Evolutionary conservation across 441 rosid species (phyloP).

Genomic region (Biscutella laevigata): DNA sequence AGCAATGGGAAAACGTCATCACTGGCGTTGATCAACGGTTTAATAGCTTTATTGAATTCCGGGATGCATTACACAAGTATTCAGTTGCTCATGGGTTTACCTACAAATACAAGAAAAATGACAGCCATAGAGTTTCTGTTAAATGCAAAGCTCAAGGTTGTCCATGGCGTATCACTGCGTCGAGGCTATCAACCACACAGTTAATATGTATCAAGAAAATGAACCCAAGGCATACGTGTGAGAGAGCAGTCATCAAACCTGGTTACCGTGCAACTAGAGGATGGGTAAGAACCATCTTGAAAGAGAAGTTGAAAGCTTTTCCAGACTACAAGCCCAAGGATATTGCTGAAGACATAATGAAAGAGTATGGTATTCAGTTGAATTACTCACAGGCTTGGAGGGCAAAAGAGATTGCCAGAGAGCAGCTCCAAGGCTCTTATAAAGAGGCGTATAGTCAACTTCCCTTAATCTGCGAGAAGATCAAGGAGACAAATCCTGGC

Average conservation of each 20-base stretch:
- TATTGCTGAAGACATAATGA: slow-evolving; percentile 54
- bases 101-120: slow-evolving; percentile 58
- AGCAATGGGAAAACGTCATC: slow-evolving; percentile 70
- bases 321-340: slow-evolving; percentile 70
- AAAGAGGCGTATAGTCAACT: slow-evolving; percentile 61
- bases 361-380: slow-evolving; percentile 62
- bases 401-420: slow-evolving; percentile 63
- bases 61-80: slow-evolving; percentile 78
- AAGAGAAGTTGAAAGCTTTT: slow-evolving; percentile 55
- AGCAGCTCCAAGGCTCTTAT: slow-evolving; percentile 73
- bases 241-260: slow-evolving; percentile 53
- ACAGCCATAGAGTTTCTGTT: slow-evolving; percentile 63
- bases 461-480: slow-evolving; percentile 62
- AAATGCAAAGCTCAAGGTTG: slow-evolving; percentile 65
- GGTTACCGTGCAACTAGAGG: slow-evolving; percentile 64
- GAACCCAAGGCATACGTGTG: slow-evolving; percentile 54
- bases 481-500: slow-evolving; percentile 73
- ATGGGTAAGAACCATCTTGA: slow-evolving; percentile 66
- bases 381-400: slow-evolving; percentile 77
- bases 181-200: slow-evolving; percentile 58
- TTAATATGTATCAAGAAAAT: slow-evolving; percentile 58
- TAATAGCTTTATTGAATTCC: slow-evolving; percentile 57
- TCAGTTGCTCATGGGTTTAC: slow-evolving; percentile 62
- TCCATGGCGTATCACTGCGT: slow-evolving; percentile 68
- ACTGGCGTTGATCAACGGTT: slow-evolving; percentile 87